Evolutionary conservation across 768 basidiomycete species (phyloP).

Genomic region (Psilocybe cyanescens): DNA sequence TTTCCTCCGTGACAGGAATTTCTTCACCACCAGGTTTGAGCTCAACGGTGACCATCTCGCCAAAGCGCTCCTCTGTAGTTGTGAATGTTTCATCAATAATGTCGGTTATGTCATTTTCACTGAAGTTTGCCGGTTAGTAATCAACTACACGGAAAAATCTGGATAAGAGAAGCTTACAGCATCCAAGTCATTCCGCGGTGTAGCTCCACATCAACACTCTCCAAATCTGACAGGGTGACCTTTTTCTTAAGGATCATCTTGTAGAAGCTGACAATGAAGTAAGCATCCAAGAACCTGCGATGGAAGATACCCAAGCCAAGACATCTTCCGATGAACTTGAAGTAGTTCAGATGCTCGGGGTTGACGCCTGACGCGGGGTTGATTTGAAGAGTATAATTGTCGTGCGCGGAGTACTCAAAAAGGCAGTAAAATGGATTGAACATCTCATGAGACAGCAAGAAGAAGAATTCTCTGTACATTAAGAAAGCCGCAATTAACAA

Average conservation of each 20-base stretch:
- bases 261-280: slow-evolving; percentile 99
- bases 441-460: slow-evolving; percentile 99
- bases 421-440: slow-evolving; percentile 99
- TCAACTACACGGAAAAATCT: neutral
- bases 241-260: slow-evolving; percentile 99
- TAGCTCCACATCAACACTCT: slow-evolving; percentile 95
- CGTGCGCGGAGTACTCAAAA: slow-evolving; percentile 99
- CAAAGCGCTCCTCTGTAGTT: slow-evolving; percentile 96
- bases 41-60: slow-evolving; percentile 97
- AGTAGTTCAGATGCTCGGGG: slow-evolving; percentile 99
- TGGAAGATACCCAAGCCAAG: slow-evolving; percentile 98
- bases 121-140: slow-evolving; percentile 29
- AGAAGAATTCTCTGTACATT: slow-evolving; percentile 92
- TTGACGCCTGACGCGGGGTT: slow-evolving; percentile 98
- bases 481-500: neutral
- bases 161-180: slow-evolving; percentile 65
- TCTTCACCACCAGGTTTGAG: slow-evolving; percentile 89
- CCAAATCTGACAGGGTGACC: slow-evolving; percentile 90
- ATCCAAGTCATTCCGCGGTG: slow-evolving; percentile 98
- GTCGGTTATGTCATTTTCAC: slow-evolving; percentile 98
- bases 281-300: slow-evolving; percentile 97
- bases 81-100: slow-evolving; percentile 98
- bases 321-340: slow-evolving; percentile 98
- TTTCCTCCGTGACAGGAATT: slow-evolving; percentile 90
- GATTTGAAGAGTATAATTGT: slow-evolving; percentile 99